Evolutionary conservation across 73 alveolate species (phyloP).

Genomic region (Blepharisma stoltei): DNA sequence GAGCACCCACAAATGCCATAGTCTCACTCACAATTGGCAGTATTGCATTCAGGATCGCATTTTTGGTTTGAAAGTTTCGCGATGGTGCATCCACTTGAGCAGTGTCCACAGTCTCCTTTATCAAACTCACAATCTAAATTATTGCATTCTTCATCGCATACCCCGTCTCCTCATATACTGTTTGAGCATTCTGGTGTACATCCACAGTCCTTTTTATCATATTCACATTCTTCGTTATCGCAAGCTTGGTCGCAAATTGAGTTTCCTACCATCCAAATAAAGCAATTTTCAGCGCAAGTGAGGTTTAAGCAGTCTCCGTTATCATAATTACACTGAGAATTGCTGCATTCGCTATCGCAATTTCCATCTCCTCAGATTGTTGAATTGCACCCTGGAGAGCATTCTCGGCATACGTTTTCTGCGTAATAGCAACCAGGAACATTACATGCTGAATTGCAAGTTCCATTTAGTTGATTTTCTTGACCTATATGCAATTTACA

Average conservation of each 20-base stretch:
- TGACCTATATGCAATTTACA: too few relatives aligned
- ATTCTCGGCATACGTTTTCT: background rate
- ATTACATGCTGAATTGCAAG: background rate
- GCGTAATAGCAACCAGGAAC: background rate
- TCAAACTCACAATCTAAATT: background rate
- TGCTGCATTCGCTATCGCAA: constrained; percentile 1
- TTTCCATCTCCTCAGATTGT: background rate
- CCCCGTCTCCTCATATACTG: background rate
- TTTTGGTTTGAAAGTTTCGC: background rate
- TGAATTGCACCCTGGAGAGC: background rate
- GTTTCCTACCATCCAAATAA: too few relatives aligned
- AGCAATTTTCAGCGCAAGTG: too few relatives aligned
- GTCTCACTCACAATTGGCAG: background rate
- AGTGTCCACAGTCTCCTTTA: background rate
- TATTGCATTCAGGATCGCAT: background rate
- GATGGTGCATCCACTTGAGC: background rate
- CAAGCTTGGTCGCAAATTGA: too few relatives aligned
- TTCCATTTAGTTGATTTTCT: too few relatives aligned
- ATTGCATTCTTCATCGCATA: background rate
- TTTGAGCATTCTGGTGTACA: background rate
- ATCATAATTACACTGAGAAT: background rate
- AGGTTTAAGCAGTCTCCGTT: constrained; percentile 16
- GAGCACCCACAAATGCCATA: background rate
- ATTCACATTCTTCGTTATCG: too few relatives aligned
- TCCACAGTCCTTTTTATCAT: too few relatives aligned